Conservation (phyloP, 768 basidiomycete genomes). For the Serendipita sp. region DNA sequence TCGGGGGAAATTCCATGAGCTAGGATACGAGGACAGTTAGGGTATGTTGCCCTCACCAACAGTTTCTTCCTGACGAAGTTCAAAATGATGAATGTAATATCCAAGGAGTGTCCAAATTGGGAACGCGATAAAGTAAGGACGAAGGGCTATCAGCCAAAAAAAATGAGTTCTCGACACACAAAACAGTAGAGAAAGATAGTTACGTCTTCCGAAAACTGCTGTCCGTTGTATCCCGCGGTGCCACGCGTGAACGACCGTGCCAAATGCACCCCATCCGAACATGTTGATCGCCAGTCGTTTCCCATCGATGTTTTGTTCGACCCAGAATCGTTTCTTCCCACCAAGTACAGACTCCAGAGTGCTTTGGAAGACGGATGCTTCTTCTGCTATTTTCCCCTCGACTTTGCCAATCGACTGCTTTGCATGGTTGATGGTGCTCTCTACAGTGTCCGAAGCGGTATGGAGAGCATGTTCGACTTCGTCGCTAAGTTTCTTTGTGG, state of each 20-base stretch:
- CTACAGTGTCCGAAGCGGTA: neutral
- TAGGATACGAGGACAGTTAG: neutral
- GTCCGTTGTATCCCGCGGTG: neutral
- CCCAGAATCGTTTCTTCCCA: neutral
- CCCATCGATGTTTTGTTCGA: neutral
- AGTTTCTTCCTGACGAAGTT: conserved; percentile 1
- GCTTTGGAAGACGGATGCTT: neutral
- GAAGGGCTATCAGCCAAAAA: neutral
- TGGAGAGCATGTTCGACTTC: neutral
- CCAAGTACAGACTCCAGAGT: neutral
- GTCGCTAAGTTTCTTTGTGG: neutral
- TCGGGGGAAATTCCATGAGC: neutral
- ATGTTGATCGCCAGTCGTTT: neutral
- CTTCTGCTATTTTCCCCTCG: neutral
- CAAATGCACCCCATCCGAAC: neutral
- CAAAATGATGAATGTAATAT: conserved; percentile 4
- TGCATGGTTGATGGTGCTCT: neutral
- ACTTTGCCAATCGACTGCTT: neutral
- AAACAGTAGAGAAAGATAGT: neutral
- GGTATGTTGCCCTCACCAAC: neutral
- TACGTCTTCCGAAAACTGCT: neutral
- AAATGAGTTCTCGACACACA: neutral
- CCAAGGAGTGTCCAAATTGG: neutral
- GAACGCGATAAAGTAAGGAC: neutral
- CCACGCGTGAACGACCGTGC: neutral